Evolutionary conservation across 2,329 filamentous ascomycete genomes (phyloP), one percentile per base, ranked within the genome.

Genomic region (Microdochium paspali): DNA sequence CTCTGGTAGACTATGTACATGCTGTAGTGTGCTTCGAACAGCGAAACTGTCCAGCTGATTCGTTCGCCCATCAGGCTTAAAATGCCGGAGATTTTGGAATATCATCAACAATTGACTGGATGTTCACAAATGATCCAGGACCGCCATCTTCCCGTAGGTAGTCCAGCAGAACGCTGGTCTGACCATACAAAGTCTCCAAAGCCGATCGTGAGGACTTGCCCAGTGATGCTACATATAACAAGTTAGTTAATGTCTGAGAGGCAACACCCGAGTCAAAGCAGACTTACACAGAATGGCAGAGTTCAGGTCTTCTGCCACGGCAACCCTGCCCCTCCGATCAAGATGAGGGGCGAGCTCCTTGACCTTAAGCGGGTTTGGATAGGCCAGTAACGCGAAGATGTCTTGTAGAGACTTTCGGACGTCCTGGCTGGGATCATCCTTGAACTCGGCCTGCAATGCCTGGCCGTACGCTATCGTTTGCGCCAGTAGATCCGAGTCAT

Each of bases 281-380:
- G 47, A 74, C 82, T 70, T 71, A 95, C 90, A 82, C 50, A 98
- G 66, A 57, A 98, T 95, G 44, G 89, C 90, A 51, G 88, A 87
- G 65, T 97, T 97, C 48, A 98, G 72, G 64, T 95, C 90, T 68
- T 98, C 93, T 9, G 90, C 90, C 35, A 97, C 88, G 18, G 80
- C 74, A 18, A 83, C 79, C 40, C 93, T 74, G 1, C 87, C 89
- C 46, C 77, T 79, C 32, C 78, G 74, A 57, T 95, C 87, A 49
- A 98, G 71, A 50, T 96, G 69, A 59, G 88, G 84, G 15, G 84
- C 83, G 49, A 96, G 77, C 50, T 85, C 79, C 44, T 77, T 74
- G 52, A 87, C 88, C 55, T 83, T 80, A 15, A 85, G 74, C 1
- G 90, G 87, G 59, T 96, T 87, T 30, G 79, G 69, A 59, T 97